Evolutionary conservation across 1,284 basidiomycete genomes (phyloP), one percentile per base, ranked within the genome.

Genomic region (Naganishia albida): DNA sequence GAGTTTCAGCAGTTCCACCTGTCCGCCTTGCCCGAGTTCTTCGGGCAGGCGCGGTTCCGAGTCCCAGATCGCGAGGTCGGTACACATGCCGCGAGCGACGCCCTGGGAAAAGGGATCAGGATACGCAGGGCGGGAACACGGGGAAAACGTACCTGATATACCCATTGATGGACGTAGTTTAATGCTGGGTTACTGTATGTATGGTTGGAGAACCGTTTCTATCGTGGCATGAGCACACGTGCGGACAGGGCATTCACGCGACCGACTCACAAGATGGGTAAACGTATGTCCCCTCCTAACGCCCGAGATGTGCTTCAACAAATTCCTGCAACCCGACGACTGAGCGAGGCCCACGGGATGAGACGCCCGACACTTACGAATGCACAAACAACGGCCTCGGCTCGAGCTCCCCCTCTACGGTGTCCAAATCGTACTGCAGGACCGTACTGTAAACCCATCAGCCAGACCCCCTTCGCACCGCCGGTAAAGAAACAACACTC

Each of bases 251-350:
- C 20, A 15, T 7, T 39, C 16, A 3, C 13, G 44, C 23, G 48
- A 46, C 40, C 2, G 7, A 70, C 72, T 69, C 60, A 74, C 73
- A 43, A 80, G 67, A 62, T 77, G 73, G 3, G 75, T 75, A 67
- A 78, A 80, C 16, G 74, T 75, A 74, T 25, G 68, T 67, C 38
- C 65, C 52, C 40, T 69, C 30, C 18, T 71, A 51, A 46, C 72
- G 69, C 28, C 55, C 25, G 38, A 43, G 25, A 78, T 70, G 67
- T 82, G 80, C 69, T 83, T 83, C 48, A 83, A 74, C 34, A 82
- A 73, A 69, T 83, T 83, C 2, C 78, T 77, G 57, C 44, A 75
- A n/a, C n/a, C n/a, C n/a, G 49, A 51, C 18, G 18, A 51, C 7
- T 51, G 8, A 30, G 18, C 51, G n/a, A 18, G 30, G 20, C 18